Conservation (phyloP, 176 grass and related monocot species). For the Ensete glaucum region DNA sequence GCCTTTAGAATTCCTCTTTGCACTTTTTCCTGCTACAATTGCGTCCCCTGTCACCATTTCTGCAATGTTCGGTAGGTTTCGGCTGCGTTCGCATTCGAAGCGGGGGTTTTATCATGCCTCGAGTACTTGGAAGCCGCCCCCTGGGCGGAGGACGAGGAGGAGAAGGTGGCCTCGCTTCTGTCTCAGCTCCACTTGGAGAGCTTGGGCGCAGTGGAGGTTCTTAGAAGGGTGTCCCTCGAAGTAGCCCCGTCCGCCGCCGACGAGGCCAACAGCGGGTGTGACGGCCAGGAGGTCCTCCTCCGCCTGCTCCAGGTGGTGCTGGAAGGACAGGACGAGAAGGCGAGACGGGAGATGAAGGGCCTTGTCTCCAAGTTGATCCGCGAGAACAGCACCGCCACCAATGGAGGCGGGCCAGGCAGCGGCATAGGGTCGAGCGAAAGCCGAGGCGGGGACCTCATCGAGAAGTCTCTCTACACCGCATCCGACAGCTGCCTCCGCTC, state of each 20-base stretch:
- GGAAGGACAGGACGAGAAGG: conserved; percentile 96
- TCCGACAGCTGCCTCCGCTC: conserved; percentile 62
- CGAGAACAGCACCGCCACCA: conserved; percentile 56
- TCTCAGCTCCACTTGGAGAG: conserved; percentile 81
- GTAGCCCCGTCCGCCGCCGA: conserved; percentile 37
- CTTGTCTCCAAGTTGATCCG: conserved; percentile 95
- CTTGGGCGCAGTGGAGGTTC: conserved; percentile 68
- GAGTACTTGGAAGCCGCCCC: conserved; percentile 19
- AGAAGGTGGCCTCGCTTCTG: conserved; percentile 77
- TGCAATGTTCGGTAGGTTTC: conserved; percentile 40
- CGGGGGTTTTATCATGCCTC: conserved; percentile 39
- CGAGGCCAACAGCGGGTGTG: conserved; percentile 26
- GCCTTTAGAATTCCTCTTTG: too few relatives aligned
- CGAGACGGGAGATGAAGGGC: conserved; percentile 91
- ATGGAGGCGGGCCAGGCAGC: not conserved
- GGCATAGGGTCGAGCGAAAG: conserved; percentile 16
- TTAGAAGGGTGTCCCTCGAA: conserved; percentile 83
- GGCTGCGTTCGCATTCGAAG: conserved; percentile 79
- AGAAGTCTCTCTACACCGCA: conserved; percentile 78
- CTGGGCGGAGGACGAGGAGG: conserved; percentile 59
- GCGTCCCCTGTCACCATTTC: conserved; percentile 4
- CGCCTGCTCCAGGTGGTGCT: conserved; percentile 83
- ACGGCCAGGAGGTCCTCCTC: conserved; percentile 67
- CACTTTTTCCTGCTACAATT: not conserved
- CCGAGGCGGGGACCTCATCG: conserved; percentile 51